Base-by-base conservation (phyloP, 768 basidiomycete genomes). In the Leccinellum luteum region DNA sequence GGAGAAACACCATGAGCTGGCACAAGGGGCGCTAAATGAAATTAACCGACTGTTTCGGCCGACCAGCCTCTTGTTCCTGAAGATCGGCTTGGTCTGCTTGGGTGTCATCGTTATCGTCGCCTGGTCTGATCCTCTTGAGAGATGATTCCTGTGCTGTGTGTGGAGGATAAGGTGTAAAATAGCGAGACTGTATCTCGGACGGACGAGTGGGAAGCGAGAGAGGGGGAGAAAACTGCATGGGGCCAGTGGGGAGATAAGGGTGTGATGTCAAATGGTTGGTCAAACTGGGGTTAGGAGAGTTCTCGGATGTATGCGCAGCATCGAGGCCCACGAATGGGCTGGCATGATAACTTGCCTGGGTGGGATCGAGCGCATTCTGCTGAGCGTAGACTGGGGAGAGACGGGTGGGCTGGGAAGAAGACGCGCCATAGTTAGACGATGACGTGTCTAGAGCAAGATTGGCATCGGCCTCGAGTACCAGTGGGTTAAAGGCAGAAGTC, bases 201-300 rank as follows among this genome's bases (percentile, higher is more conserved):
- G 62, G 65, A 23, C 71, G 71, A 30, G 57, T 3, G 5, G 71
- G 71, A 17, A 60, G 72, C 9, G 62, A 65, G 48, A 67, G 72
- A 5, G 72, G 60, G 21, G 61, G 10, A 30, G 71, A 38, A 38
- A 74, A 74, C 19, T 72, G 71, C 72, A 72, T 71, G 21, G 71
- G 69, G 12, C 63, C 69, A 30, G 60, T 7, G 7, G 69, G 56
- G 35, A 60, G 19, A 49, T 64, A 71, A 17, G 61, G n/a, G 30
- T 51, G 64, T 23, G 64, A 43, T 12, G 60, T 27, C 17, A 55
- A 28, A 13, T 51, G 59, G 50, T 15, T 53, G 32, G 43, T 12
- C 38, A 58, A 23, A 28, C 50, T 56, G 19, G 56, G 60, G 12
- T 27, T 61, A 4, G 60, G 54, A 27, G 69, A 57, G 21, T 31